Evolutionary conservation across 2,329 filamentous ascomycete species (phyloP), one percentile per base, ranked within the genome.

Genomic region (Catunica adiposa): DNA sequence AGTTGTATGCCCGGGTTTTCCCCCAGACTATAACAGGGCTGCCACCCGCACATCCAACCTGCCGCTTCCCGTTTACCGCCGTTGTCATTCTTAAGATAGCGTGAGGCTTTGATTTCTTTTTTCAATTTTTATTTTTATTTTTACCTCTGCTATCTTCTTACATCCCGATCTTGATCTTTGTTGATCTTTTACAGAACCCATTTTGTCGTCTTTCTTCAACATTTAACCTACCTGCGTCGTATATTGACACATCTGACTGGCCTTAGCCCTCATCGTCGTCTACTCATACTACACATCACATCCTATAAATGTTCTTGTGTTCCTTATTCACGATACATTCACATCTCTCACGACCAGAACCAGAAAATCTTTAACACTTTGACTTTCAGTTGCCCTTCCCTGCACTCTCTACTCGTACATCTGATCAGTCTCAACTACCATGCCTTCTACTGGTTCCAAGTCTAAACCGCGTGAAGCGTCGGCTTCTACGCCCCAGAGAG

Each of bases 371-470:
- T 52, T 52, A 26, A 52, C 44, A 23, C 44, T 48, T 9, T 6
- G 23, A 48, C 17, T 20, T 3, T 22, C 7, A 25, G 9, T 52
- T 22, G 15, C 7, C 22, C 29, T 40, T 23, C 26, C n/a, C n/a
- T 22, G 3, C 11, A 31, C 25, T 22, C 37, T 42, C 14, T 22
- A 54, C 7, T 37, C 52, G n/a, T n/a, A 29, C 37, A 17, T 29
- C 25, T 15, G 3, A n/a, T 22, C 14, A 54, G 9, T 47, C 52
- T 51, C 50, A 34, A n/a, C 22, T 25, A 54, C 15, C 17, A 46
- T 57, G 56, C 34, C 42, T 17, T 54, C 53, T 15, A 54, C 40
- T 34, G 44, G 40, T 15, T 37, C 53, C 5, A 54, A 54, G 25
- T 31, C 42, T 8, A 54, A 47, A 31, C 26, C 53, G 20, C 34